Evolutionary conservation across 768 basidiomycete species (phyloP).

Genomic region (Termitomyces sp.): DNA sequence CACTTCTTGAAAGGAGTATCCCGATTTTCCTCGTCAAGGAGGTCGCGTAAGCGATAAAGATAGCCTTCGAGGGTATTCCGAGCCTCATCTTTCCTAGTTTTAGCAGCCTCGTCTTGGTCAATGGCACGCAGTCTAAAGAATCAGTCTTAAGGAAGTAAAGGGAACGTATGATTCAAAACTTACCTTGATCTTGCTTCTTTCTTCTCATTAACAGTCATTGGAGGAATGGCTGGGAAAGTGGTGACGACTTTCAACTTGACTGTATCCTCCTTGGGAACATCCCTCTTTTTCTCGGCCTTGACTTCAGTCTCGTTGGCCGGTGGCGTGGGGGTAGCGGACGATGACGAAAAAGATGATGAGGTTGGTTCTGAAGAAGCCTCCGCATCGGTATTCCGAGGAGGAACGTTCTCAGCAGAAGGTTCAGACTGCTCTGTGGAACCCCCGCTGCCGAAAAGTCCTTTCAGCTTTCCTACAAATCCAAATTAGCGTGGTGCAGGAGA

Average conservation of each 20-base stretch:
- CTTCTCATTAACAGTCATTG: constrained; percentile 78
- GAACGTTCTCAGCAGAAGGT: constrained; percentile 35
- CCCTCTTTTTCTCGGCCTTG: constrained; percentile 30
- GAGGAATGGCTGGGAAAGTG: constrained; percentile 60
- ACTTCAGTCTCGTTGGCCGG: constrained; percentile 24
- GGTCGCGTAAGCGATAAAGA: constrained; percentile 84
- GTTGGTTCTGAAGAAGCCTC: constrained; percentile 26
- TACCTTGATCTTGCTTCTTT: constrained; percentile 67
- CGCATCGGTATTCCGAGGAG: constrained; percentile 31
- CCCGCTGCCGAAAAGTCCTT: constrained; percentile 75
- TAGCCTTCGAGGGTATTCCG: constrained; percentile 89
- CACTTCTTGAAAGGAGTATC: constrained; percentile 81
- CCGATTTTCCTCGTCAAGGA: constrained; percentile 60
- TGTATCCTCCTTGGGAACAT: constrained; percentile 47
- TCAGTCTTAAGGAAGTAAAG: background rate
- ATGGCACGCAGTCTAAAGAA: constrained; percentile 64
- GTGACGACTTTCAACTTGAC: constrained; percentile 61
- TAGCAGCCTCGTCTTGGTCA: constrained; percentile 71
- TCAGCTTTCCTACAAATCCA: constrained; percentile 63
- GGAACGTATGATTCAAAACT: constrained; percentile 12
- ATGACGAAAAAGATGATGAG: constrained; percentile 24
- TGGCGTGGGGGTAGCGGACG: constrained; percentile 29
- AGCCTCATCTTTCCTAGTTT: constrained; percentile 80
- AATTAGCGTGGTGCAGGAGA: background rate
- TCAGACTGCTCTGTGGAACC: constrained; percentile 34